Evolutionary conservation across 768 basidiomycete species (phyloP).

Genomic region (Phylloporus rhodoxanthus): DNA sequence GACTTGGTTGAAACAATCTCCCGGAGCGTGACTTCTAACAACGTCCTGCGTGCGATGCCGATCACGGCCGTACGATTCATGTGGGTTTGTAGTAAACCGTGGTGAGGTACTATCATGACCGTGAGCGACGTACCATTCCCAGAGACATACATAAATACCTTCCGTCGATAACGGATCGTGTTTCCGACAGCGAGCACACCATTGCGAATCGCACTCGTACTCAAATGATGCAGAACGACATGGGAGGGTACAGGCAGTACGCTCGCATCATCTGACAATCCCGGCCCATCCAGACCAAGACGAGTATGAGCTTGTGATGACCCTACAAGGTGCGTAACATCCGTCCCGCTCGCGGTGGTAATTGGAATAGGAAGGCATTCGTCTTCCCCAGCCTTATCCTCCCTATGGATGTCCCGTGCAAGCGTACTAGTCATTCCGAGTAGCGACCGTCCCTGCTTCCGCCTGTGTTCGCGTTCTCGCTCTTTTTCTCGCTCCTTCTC

Average conservation of each 20-base stretch:
- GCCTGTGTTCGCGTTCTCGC: constrained; percentile 28
- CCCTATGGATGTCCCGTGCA: constrained; percentile 23
- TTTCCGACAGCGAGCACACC: constrained; percentile 89
- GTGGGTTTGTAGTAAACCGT: constrained; percentile 80
- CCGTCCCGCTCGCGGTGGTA: constrained; percentile 36
- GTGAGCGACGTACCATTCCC: constrained; percentile 13
- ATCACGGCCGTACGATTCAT: constrained; percentile 23
- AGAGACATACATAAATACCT: constrained; percentile 43
- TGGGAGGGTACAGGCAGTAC: constrained; percentile 91
- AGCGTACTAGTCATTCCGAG: constrained; percentile 34
- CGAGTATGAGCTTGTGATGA: constrained; percentile 24
- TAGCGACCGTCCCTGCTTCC: constrained; percentile 29
- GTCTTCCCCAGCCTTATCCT: constrained; percentile 17
- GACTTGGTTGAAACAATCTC: constrained; percentile 8
- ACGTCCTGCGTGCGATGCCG: constrained; percentile 21
- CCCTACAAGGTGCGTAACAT: constrained; percentile 31
- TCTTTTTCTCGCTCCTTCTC: constrained; percentile 33
- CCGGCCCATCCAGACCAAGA: constrained; percentile 33
- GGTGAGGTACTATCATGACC: constrained; percentile 61
- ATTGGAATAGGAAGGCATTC: constrained; percentile 29
- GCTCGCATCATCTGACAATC: constrained; percentile 79
- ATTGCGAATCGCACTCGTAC: constrained; percentile 91
- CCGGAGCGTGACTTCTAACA: constrained; percentile 18
- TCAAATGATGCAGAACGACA: constrained; percentile 90
- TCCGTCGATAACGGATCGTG: constrained; percentile 87